Conservation (phyloP, 345 rosid species). For the Orychophragmus violaceus region DNA sequence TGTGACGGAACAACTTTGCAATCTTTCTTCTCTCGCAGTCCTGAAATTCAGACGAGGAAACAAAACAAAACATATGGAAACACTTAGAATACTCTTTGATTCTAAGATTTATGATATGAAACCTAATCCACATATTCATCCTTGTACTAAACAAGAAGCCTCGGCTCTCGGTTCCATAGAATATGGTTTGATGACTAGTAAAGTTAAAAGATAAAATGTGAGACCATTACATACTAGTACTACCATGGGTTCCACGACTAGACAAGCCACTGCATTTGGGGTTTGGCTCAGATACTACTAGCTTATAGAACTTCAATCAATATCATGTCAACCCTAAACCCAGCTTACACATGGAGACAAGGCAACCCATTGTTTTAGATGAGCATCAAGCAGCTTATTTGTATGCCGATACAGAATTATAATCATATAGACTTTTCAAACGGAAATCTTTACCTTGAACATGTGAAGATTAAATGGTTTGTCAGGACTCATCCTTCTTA, state of each 20-base stretch:
- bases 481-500: slow-evolving; percentile 69
- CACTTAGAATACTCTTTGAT: background rate
- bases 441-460: slow-evolving; percentile 66
- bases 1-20: slow-evolving; percentile 80
- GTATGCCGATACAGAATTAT: background rate
- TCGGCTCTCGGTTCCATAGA: too few species aligned
- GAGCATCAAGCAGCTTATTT: slow-evolving; percentile 7
- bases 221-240: slow-evolving; percentile 1
- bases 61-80: too few species aligned
- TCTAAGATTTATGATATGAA: background rate
- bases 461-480: slow-evolving; percentile 81
- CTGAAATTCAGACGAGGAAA: too few species aligned
- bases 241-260: slow-evolving; percentile 5
- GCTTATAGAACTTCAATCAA: slow-evolving; percentile 1
- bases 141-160: too few species aligned
- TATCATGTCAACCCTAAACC: background rate
- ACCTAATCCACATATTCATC: background rate
- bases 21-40: slow-evolving; percentile 92
- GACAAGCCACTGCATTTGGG: background rate
- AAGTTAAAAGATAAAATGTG: background rate
- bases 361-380: background rate
- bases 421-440: background rate
- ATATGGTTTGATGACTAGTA: slow-evolving; percentile 1
- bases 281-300: background rate
- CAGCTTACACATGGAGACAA: background rate